Evolutionary conservation across 371 early-diverging fungal genomes (phyloP).

Genomic region (Zychaea mexicana): DNA sequence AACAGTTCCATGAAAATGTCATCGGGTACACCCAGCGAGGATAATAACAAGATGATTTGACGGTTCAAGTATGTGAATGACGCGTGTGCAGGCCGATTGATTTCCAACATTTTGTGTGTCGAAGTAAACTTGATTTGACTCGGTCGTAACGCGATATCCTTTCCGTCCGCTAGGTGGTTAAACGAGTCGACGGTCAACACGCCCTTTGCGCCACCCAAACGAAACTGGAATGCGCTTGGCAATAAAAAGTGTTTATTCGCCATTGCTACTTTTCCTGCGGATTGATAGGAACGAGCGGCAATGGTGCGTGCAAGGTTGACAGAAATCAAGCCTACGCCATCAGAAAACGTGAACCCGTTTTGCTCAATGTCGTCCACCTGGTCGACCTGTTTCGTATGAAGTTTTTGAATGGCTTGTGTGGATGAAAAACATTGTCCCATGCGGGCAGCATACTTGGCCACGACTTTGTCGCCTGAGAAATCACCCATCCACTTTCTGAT

Average conservation of each 20-base stretch:
- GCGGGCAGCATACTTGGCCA: constrained; percentile 63
- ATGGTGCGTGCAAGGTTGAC: constrained; percentile 32
- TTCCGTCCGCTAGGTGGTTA: constrained; percentile 16
- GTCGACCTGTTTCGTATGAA: constrained; percentile 29
- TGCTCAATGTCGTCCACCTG: constrained; percentile 55
- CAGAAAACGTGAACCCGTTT: constrained; percentile 58
- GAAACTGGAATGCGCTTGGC: constrained; percentile 74
- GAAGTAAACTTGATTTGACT: constrained; percentile 70
- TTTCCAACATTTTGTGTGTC: constrained; percentile 47
- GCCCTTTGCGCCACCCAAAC: constrained; percentile 78
- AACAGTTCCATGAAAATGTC: constrained; percentile 44
- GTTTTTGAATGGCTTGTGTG: constrained; percentile 41
- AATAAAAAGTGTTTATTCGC: constrained; percentile 43
- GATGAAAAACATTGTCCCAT: constrained; percentile 71
- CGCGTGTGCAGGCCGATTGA: constrained; percentile 43
- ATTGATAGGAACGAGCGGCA: neutral
- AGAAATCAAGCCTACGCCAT: constrained; percentile 76
- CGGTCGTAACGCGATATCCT: constrained; percentile 50
- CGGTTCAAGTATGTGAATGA: constrained; percentile 62
- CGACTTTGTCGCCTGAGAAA: constrained; percentile 57
- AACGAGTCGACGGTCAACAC: constrained; percentile 40
- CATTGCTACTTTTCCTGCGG: neutral
- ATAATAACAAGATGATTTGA: constrained; percentile 62
- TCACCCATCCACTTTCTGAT: constrained; percentile 73
- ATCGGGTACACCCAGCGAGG: constrained; percentile 59